Evolutionary conservation across 768 basidiomycete species (phyloP).

Genomic region (Termitomyces titanicus): DNA sequence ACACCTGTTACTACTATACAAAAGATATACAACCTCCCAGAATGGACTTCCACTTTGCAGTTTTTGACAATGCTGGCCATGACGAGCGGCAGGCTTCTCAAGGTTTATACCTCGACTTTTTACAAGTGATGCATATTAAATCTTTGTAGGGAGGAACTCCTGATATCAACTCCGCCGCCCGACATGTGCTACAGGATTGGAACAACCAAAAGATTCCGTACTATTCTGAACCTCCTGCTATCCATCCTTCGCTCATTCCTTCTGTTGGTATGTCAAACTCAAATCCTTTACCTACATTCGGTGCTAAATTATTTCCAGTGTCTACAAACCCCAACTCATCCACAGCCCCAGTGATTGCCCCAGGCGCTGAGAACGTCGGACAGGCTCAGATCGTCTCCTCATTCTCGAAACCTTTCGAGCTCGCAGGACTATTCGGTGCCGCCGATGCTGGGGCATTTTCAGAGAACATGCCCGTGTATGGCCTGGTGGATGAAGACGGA

Average conservation of each 20-base stretch:
- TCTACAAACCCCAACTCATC: conserved; percentile 22
- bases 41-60: conserved; percentile 67
- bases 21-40: conserved; percentile 83
- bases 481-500: conserved; percentile 39
- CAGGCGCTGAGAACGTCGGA: conserved; percentile 77
- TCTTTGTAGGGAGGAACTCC: conserved; percentile 78
- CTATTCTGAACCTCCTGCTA: conserved; percentile 71
- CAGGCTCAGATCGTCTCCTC: conserved; percentile 72
- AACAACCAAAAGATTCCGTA: conserved; percentile 95
- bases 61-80: conserved; percentile 91
- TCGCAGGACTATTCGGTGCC: conserved; percentile 74
- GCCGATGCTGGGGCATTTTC: conserved; percentile 79
- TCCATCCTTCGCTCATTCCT: conserved; percentile 78
- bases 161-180: conserved; percentile 78
- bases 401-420: conserved; percentile 76
- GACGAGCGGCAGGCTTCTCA: conserved; percentile 76
- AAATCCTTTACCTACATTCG: neutral
- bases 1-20: conserved; percentile 70
- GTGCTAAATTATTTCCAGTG: conserved; percentile 13
- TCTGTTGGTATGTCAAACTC: conserved; percentile 32
- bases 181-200: conserved; percentile 87
- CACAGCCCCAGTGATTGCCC: conserved; percentile 40
- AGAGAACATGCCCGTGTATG: conserved; percentile 39
- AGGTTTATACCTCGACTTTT: conserved; percentile 41
- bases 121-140: neutral